Evolutionary conservation across 2,329 filamentous ascomycete species (phyloP).

Genomic region (Xylogone sp.): DNA sequence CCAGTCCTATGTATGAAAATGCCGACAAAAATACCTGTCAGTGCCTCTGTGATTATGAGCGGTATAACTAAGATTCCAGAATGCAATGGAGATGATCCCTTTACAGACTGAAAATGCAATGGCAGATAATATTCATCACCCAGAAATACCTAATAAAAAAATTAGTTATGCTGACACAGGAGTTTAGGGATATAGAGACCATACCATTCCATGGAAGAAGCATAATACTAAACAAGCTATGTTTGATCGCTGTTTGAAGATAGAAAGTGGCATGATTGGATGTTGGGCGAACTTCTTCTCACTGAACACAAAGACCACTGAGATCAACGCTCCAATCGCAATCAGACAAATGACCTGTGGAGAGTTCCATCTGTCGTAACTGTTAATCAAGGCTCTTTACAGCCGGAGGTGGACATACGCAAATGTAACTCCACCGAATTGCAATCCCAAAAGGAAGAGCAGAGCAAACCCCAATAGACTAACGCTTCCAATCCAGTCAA

Average conservation of each 20-base stretch:
- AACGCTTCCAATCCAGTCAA: constrained; percentile 56
- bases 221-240: constrained; percentile 61
- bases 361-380: constrained; percentile 53
- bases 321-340: constrained; percentile 62
- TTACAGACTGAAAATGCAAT: constrained; percentile 68
- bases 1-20: constrained; percentile 56
- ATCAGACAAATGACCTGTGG: constrained; percentile 72
- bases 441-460: constrained; percentile 67
- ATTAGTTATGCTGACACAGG: not conserved
- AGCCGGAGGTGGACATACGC: constrained; percentile 29
- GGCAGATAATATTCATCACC: constrained; percentile 65
- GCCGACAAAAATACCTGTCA: constrained; percentile 54
- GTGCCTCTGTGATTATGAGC: constrained; percentile 59
- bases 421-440: constrained; percentile 61
- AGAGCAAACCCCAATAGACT: constrained; percentile 60
- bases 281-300: constrained; percentile 69
- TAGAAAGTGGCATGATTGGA: constrained; percentile 68
- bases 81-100: constrained; percentile 57
- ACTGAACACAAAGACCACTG: constrained; percentile 57
- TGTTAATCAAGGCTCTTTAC: not conserved
- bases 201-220: constrained; percentile 63
- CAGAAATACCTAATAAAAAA: constrained; percentile 30
- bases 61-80: constrained; percentile 75
- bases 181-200: not conserved
- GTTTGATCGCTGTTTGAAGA: constrained; percentile 66